A percentile compares a stretch with the other conserved stretches of the same genome.
Evolutionary conservation across 129 eudicot genomes (phyloP).

Genomic region (Tagetes erecta): DNA sequence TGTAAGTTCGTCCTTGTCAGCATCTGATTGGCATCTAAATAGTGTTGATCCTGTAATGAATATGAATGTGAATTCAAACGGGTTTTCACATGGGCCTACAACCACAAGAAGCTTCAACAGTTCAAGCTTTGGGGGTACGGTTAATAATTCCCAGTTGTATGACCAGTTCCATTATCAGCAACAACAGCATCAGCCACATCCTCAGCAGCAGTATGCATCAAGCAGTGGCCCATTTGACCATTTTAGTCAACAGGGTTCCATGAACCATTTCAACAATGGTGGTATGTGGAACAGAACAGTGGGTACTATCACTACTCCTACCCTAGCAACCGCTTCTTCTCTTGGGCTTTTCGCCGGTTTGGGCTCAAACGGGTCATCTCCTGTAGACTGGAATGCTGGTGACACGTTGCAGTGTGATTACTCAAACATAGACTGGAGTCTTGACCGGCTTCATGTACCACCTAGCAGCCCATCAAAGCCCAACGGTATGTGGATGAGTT

Average conservation of each 20-base stretch:
- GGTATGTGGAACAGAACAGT: constrained; percentile 51
- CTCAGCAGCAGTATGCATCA: constrained; percentile 24
- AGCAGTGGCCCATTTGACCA: constrained; percentile 5
- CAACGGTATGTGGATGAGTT: constrained; percentile 50
- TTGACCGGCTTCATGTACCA: constrained; percentile 44
- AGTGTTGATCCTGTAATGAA: constrained; percentile 40
- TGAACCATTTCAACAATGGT: constrained; percentile 33
- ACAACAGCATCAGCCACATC: constrained; percentile 32
- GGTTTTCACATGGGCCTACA: constrained; percentile 21
- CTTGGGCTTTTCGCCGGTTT: constrained; percentile 75
- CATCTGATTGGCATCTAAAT: constrained; percentile 51
- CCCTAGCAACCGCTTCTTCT: constrained; percentile 72
- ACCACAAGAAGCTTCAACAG: constrained; percentile 46
- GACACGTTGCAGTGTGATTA: constrained; percentile 56
- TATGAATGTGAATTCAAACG: constrained; percentile 40
- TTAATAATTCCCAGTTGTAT: constrained; percentile 31
- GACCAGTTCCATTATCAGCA: constrained; percentile 50
- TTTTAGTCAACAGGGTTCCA: constrained; percentile 29
- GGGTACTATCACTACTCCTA: constrained; percentile 49
- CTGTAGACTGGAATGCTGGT: constrained; percentile 75
- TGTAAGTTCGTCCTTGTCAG: constrained; percentile 38
- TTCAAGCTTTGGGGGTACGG: constrained; percentile 35
- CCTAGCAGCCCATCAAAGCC: constrained; percentile 38
- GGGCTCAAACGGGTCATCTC: constrained; percentile 59
- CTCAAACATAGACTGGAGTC: constrained; percentile 83